Conservation (phyloP, 306 rosid genomes). For the Cicer bijugum region DNA sequence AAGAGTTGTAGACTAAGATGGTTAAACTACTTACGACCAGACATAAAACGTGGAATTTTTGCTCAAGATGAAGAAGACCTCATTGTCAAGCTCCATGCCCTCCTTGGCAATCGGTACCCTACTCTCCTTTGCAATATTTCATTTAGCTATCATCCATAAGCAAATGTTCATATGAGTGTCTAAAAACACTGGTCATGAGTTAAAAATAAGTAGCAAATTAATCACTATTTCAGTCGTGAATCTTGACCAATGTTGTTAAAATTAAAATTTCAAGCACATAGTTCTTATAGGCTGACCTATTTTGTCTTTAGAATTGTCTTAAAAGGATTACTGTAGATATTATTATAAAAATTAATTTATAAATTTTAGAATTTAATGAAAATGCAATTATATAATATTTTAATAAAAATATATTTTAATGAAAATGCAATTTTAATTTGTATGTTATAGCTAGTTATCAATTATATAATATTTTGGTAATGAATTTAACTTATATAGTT, state of each 20-base stretch:
- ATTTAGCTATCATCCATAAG: not conserved
- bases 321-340: not conserved
- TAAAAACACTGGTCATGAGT: not conserved
- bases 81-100: slow-evolving; percentile 77
- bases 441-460: not conserved
- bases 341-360: not conserved
- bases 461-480: not conserved
- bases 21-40: slow-evolving; percentile 72
- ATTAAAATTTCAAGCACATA: too few relatives aligned
- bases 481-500: not conserved
- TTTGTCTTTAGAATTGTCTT: not conserved
- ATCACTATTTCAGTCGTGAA: not conserved
- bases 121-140: not conserved
- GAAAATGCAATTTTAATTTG: not conserved
- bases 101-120: slow-evolving; percentile 73
- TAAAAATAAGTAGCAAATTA: not conserved
- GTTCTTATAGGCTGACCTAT: not conserved
- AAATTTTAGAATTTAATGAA: not conserved
- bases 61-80: slow-evolving; percentile 82
- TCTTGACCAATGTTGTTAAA: too few relatives aligned
- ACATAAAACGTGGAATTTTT: slow-evolving; percentile 73
- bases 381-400: not conserved
- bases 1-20: slow-evolving; percentile 85
- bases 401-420: not conserved
- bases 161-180: not conserved